Conservation (phyloP, 148 eudicot genomes). For the Linanthus parryae region DNA sequence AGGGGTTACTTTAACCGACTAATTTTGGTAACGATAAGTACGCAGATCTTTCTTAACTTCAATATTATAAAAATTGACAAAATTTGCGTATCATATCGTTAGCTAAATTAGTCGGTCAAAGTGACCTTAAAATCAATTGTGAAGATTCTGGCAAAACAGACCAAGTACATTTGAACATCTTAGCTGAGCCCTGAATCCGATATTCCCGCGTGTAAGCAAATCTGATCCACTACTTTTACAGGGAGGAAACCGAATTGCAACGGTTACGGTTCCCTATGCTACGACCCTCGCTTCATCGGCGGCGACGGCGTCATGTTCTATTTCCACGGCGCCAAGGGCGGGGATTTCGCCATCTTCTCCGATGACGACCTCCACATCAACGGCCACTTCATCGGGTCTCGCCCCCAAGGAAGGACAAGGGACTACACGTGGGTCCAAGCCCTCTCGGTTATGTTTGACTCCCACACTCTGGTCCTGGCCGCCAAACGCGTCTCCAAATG, state of each 20-base stretch:
- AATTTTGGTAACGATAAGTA: too few relatives aligned
- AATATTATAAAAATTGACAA: too few relatives aligned
- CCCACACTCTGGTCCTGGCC: conserved; percentile 26
- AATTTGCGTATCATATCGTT: too few relatives aligned
- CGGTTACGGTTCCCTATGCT: conserved; percentile 32
- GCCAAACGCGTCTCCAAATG: conserved; percentile 31
- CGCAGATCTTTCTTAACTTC: too few relatives aligned
- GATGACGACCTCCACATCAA: conserved; percentile 39
- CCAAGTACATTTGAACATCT: too few relatives aligned
- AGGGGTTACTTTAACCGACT: too few relatives aligned
- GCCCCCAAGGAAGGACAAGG: conserved; percentile 29
- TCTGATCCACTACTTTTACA: conserved; percentile 14
- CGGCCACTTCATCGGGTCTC: conserved; percentile 34
- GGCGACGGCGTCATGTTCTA: conserved; percentile 43
- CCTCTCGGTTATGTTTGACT: conserved; percentile 34
- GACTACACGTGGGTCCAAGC: conserved; percentile 49
- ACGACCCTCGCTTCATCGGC: conserved; percentile 39
- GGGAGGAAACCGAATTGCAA: conserved; percentile 28
- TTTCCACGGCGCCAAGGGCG: conserved; percentile 35
- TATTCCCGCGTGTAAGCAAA: too few relatives aligned
- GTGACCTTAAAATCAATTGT: too few relatives aligned
- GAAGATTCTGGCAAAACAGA: too few relatives aligned
- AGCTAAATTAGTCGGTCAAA: too few relatives aligned
- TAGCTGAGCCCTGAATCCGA: too few relatives aligned
- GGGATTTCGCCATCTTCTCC: conserved; percentile 31